A percentile compares a stretch with the other conserved stretches of the same genome.
Evolutionary conservation across 345 rosid genomes (phyloP).

Genomic region (Citrus sinensis): DNA sequence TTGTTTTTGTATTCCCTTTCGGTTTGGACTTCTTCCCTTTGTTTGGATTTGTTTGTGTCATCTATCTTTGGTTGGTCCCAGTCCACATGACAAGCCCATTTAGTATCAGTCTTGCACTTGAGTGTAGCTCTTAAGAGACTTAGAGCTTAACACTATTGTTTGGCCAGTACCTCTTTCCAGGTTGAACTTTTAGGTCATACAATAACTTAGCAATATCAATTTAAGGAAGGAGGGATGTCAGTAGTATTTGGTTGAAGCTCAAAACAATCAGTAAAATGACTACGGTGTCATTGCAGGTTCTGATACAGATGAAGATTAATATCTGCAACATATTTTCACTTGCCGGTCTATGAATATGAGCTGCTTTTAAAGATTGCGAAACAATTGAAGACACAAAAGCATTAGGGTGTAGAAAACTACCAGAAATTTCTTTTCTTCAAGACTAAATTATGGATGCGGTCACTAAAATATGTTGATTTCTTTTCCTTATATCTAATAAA

Average conservation of each 20-base stretch:
- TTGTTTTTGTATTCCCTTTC: not conserved
- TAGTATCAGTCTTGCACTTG: not conserved
- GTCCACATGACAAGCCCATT: not conserved
- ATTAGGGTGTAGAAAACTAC: not conserved
- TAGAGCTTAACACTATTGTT: not conserved
- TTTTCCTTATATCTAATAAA: not conserved
- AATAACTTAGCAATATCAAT: not conserved
- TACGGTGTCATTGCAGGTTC: not conserved
- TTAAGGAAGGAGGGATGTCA: not conserved
- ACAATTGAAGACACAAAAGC: slow-evolving; percentile 13
- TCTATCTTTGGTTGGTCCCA: not conserved
- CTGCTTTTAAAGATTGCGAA: slow-evolving; percentile 8
- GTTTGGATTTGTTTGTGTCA: not conserved
- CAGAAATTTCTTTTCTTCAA: not conserved
- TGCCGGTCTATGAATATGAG: not conserved
- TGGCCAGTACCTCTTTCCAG: not conserved
- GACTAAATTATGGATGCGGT: not conserved
- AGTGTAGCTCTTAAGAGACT: not conserved
- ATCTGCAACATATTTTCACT: not conserved
- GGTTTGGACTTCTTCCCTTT: not conserved
- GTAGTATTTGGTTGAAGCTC: not conserved
- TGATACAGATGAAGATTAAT: not conserved
- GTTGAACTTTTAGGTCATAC: not conserved
- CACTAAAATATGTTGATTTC: not conserved
- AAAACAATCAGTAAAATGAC: not conserved